These are phyloP conservation scores for Cafeteria roenbergensis DNA, from an alignment of 108 stramenopile species.

Conservation along the genomic window DNA sequence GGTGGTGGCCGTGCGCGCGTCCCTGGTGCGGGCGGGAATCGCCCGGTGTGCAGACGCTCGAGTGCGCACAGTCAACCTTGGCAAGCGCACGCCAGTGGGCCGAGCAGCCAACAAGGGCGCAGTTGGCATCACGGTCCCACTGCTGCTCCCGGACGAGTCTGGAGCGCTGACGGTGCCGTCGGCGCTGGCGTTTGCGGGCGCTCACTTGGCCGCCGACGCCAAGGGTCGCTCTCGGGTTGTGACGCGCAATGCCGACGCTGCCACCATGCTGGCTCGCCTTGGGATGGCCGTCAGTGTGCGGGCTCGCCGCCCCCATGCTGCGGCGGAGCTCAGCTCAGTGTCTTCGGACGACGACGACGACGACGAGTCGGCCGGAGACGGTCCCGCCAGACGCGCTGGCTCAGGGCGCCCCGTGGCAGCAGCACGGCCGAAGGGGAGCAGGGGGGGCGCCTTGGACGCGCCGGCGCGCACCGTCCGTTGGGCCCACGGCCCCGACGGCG, in stretches of 20 bases:
- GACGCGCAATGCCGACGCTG: conserved; percentile 2
- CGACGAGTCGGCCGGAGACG: no score
- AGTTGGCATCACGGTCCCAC: neutral
- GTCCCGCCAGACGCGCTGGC: no score
- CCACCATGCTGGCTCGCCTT: neutral
- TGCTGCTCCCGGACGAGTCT: neutral
- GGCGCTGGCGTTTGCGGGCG: neutral
- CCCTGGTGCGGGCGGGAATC: neutral
- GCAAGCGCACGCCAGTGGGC: neutral
- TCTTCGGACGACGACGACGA: no score
- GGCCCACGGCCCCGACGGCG: no score
- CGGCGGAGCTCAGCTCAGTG: no score
- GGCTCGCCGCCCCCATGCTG: no score
- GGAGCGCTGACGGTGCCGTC: neutral
- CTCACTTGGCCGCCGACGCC: neutral
- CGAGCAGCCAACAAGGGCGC: conserved; percentile 13
- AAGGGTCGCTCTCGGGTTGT: neutral
- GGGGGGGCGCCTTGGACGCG: no score
- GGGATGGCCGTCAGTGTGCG: no score
- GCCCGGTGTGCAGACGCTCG: neutral
- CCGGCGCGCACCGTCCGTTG: no score
- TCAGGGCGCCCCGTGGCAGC: no score
- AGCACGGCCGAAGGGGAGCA: no score
- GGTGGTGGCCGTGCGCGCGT: neutral
- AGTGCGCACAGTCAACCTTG: neutral